A percentile compares a stretch with the other conserved stretches of the same genome.
Evolutionary conservation across 331 rosid species (phyloP).

Genomic region (Pyracantha coccinea): DNA sequence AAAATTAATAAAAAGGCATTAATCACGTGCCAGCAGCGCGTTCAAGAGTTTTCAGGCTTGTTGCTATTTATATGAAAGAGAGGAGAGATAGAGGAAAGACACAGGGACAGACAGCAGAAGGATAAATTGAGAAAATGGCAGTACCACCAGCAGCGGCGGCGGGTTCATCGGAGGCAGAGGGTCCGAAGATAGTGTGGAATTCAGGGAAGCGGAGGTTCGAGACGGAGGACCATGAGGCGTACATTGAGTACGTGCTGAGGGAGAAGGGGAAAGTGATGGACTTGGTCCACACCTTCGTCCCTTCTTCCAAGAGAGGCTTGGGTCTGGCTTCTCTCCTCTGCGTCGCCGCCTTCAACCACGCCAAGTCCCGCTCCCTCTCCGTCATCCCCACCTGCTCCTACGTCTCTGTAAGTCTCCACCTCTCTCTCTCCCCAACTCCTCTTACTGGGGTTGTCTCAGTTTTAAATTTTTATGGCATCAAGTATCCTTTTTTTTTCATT

Average conservation of each 20-base stretch:
- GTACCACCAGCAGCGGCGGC: not conserved
- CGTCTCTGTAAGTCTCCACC: conserved; percentile 48
- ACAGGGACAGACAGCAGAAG: not conserved
- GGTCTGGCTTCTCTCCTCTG: conserved; percentile 82
- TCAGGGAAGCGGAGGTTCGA: conserved; percentile 46
- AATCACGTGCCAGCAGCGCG: no score
- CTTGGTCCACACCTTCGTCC: conserved; percentile 77
- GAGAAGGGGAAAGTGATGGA: conserved; percentile 56
- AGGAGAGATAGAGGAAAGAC: no score
- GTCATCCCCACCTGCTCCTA: conserved; percentile 78
- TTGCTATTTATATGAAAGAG: no score
- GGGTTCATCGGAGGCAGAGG: conserved; percentile 4
- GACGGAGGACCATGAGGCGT: conserved; percentile 77
- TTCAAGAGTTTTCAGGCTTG: no score
- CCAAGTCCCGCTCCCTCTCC: conserved; percentile 42
- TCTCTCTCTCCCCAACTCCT: not conserved
- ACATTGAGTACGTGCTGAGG: conserved; percentile 39
- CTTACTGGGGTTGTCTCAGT: not conserved
- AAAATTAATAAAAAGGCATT: no score
- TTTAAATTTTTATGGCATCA: not conserved
- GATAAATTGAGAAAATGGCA: conserved; percentile 26
- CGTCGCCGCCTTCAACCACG: conserved; percentile 77
- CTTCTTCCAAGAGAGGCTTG: conserved; percentile 75
- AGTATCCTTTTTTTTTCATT: no score
- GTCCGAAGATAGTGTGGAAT: conserved; percentile 55